Conservation (phyloP, 2,329 filamentous ascomycete genomes). For the Simplicillium aogashimaense region DNA sequence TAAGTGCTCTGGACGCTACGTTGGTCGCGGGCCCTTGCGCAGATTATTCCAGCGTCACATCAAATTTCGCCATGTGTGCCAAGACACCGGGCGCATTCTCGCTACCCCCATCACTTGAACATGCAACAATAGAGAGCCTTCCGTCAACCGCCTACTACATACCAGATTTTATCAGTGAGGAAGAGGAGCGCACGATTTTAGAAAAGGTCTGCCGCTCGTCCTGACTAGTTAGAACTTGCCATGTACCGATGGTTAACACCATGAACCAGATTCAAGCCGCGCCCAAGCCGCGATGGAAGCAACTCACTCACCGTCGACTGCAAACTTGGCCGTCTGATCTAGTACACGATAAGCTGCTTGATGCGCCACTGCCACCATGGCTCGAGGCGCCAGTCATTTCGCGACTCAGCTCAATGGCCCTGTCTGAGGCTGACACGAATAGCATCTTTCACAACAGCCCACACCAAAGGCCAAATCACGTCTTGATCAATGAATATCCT, state of each 20-base stretch:
- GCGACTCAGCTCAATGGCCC: slow-evolving; percentile 42
- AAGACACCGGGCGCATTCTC: slow-evolving; percentile 1
- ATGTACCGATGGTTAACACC: neutral
- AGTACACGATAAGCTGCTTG: slow-evolving; percentile 66
- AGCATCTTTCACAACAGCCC: slow-evolving; percentile 55
- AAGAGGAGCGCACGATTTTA: slow-evolving; percentile 64
- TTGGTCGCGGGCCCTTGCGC: no score
- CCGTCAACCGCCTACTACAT: slow-evolving; percentile 73
- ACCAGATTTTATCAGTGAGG: slow-evolving; percentile 66
- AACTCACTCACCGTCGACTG: slow-evolving; percentile 77
- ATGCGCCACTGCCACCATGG: slow-evolving; percentile 65
- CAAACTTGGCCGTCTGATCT: slow-evolving; percentile 86
- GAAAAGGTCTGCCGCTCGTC: slow-evolving; percentile 45
- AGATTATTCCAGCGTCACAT: no score
- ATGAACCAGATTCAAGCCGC: slow-evolving; percentile 44
- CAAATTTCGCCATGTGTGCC: no score
- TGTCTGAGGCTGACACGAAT: slow-evolving; percentile 15
- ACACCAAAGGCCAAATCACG: slow-evolving; percentile 75
- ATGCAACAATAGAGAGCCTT: slow-evolving; percentile 41
- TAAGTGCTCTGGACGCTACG: no score
- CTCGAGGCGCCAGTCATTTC: slow-evolving; percentile 60
- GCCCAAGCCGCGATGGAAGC: slow-evolving; percentile 73
- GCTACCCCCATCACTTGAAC: slow-evolving; percentile 39
- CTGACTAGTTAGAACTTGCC: no score
- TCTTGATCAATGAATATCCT: slow-evolving; percentile 85